These are phyloP conservation scores for Globisporangium emineosum DNA, from an alignment of 352 stramenopile species.

Conservation along the genomic window DNA sequence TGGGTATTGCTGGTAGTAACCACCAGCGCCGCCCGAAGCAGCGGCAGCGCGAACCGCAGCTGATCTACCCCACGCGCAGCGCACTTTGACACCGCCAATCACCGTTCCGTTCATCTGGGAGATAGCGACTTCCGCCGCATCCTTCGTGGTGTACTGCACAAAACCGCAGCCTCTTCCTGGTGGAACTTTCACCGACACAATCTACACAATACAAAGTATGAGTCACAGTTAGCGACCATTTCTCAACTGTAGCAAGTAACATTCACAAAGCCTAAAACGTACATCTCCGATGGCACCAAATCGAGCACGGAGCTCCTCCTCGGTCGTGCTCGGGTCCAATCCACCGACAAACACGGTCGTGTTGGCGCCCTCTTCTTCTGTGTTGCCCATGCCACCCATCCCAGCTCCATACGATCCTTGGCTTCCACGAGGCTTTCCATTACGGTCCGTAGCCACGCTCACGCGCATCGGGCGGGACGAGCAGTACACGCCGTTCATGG, in stretches of 20 bases:
- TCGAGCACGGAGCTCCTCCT: conserved; percentile 80
- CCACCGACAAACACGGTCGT: conserved; percentile 92
- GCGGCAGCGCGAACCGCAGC: conserved; percentile 44
- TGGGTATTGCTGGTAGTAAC: conserved; percentile 55
- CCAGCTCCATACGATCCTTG: conserved; percentile 20
- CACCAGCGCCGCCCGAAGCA: conserved; percentile 20
- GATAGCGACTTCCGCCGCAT: conserved; percentile 85
- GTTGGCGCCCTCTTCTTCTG: conserved; percentile 69
- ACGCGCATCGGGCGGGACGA: conserved; percentile 88
- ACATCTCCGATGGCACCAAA: conserved; percentile 81
- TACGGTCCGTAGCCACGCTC: conserved; percentile 86
- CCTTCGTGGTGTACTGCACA: conserved; percentile 84
- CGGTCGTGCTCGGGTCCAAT: conserved; percentile 73
- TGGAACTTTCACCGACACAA: conserved; percentile 80
- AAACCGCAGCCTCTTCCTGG: conserved; percentile 90
- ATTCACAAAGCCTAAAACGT: conserved; percentile 18
- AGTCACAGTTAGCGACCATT: neutral
- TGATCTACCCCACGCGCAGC: conserved; percentile 87
- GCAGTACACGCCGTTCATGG: conserved; percentile 90
- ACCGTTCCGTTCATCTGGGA: conserved; percentile 86
- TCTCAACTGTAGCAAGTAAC: neutral
- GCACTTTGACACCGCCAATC: conserved; percentile 77
- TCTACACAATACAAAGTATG: conserved; percentile 23
- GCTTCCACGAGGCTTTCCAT: conserved; percentile 34
- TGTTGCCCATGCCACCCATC: conserved; percentile 10